Evolutionary conservation across 305 asterid genomes (phyloP).

Genomic region (Rubia peregrina): DNA sequence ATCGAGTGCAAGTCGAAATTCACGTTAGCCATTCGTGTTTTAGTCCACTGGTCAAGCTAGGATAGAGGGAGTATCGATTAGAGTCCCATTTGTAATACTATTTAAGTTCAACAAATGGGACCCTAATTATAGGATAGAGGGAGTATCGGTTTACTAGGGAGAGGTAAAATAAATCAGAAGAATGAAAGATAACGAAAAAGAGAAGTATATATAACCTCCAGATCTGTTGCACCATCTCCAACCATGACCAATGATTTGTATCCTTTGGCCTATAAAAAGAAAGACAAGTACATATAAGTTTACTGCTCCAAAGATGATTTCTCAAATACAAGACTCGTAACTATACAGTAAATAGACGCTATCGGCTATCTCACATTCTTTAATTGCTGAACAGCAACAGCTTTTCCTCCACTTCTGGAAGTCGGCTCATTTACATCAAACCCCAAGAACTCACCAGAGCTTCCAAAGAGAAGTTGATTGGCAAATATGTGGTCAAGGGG

Average conservation of each 20-base stretch:
- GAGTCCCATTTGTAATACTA: not conserved
- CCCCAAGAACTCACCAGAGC: constrained; percentile 70
- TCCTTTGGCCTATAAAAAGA: constrained; percentile 44
- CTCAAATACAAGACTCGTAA: not conserved
- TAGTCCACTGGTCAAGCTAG: too few relatives aligned
- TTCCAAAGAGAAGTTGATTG: constrained; percentile 68
- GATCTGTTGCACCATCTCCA: constrained; percentile 99
- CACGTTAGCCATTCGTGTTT: too few relatives aligned
- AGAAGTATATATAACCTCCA: constrained; percentile 51
- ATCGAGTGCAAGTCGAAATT: too few relatives aligned
- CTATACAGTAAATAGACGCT: not conserved
- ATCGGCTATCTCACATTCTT: constrained; percentile 46
- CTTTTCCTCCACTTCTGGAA: constrained; percentile 92
- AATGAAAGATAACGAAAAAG: not conserved
- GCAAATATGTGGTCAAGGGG: constrained; percentile 62
- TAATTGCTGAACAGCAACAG: constrained; percentile 72
- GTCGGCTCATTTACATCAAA: constrained; percentile 81
- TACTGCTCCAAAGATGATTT: constrained; percentile 4
- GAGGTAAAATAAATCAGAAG: not conserved
- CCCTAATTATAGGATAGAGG: not conserved
- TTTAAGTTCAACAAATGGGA: not conserved
- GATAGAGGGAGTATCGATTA: too few relatives aligned
- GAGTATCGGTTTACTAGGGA: not conserved
- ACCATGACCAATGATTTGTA: constrained; percentile 78
- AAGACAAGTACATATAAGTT: not conserved